phyloP scores from a whole-genome alignment of 2,329 filamentous ascomycete genomes.

The Aspergillus sp. region DNA sequence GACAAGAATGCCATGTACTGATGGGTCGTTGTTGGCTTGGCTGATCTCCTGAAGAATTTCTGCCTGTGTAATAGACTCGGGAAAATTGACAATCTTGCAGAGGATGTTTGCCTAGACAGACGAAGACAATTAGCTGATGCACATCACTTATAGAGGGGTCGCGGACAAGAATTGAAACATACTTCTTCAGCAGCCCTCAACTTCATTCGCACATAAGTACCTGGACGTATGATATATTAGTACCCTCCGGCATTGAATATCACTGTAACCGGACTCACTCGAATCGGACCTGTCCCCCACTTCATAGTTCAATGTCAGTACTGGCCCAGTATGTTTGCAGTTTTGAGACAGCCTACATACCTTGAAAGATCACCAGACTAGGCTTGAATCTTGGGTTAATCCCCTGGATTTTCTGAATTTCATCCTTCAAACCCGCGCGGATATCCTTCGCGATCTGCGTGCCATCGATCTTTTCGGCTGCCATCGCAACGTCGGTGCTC shows the following conservation, averaged over 20 bases:
- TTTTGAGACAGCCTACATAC: slow-evolving; percentile 47
- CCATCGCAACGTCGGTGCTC: slow-evolving; percentile 66
- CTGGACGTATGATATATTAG: slow-evolving; percentile 47
- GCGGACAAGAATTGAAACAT: slow-evolving; percentile 24
- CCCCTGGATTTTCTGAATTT: slow-evolving; percentile 80
- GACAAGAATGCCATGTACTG: slow-evolving; percentile 88
- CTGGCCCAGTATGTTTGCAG: neutral
- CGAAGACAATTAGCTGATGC: slow-evolving; percentile 11
- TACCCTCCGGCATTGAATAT: neutral
- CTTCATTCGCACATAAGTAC: slow-evolving; percentile 99
- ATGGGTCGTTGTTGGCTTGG: slow-evolving; percentile 79
- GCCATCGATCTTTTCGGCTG: slow-evolving; percentile 89
- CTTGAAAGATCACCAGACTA: slow-evolving; percentile 91
- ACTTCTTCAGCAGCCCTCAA: slow-evolving; percentile 93
- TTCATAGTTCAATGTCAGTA: slow-evolving; percentile 36
- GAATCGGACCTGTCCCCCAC: slow-evolving; percentile 94
- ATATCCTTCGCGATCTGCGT: slow-evolving; percentile 92
- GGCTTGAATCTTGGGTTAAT: slow-evolving; percentile 85
- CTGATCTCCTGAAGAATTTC: slow-evolving; percentile 83
- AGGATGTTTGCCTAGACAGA: slow-evolving; percentile 75
- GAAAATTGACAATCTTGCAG: slow-evolving; percentile 82
- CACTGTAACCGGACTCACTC: slow-evolving; percentile 55
- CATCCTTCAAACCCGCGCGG: slow-evolving; percentile 73
- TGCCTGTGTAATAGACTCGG: slow-evolving; percentile 75
- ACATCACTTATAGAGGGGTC: neutral